phyloP scores from a whole-genome alignment of 2,329 filamentous ascomycete genomes.

The Sporothrix schenckii region DNA sequence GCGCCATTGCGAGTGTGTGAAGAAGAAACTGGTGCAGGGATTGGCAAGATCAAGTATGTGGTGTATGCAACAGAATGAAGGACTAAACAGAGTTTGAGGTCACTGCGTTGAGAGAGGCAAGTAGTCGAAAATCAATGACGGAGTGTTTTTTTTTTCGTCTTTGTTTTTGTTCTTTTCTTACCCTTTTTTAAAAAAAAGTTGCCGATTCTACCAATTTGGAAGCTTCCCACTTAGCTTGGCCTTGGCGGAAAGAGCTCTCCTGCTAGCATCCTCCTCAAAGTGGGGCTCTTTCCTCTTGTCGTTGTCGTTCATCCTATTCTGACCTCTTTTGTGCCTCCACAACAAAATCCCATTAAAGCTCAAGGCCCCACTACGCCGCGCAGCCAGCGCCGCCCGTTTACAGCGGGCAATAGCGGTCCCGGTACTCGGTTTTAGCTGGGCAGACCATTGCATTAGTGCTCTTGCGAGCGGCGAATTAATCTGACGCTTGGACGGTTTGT shows the following conservation, averaged over 20 bases:
- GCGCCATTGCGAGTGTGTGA: constrained; percentile 35
- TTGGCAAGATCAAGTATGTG: not conserved
- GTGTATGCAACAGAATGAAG: not conserved
- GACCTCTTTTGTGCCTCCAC: not conserved
- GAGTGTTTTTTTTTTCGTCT: too few species aligned
- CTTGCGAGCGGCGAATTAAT: not conserved
- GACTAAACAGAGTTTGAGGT: not conserved
- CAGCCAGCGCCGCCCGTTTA: not conserved
- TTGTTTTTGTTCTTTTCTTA: too few species aligned
- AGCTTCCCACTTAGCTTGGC: constrained; percentile 20
- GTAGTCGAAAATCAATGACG: not conserved
- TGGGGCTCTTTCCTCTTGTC: constrained; percentile 8
- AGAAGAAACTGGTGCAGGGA: not conserved
- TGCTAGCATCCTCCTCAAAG: not conserved
- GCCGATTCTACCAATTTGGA: constrained; percentile 17
- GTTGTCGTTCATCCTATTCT: not conserved
- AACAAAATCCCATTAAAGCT: not conserved
- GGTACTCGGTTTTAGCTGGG: constrained; percentile 2
- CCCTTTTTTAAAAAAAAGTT: constrained; percentile 10
- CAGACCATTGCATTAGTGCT: not conserved
- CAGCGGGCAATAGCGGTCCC: constrained; percentile 16
- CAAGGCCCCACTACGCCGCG: not conserved
- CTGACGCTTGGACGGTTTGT: not conserved
- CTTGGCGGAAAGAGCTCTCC: constrained; percentile 24
- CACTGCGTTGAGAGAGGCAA: not conserved